Percentiles rank a stretch among this genome's conserved stretches.
Evolutionary conservation across 2,329 filamentous ascomycete species (phyloP).

Genomic region (Trichoderma simmonsii): DNA sequence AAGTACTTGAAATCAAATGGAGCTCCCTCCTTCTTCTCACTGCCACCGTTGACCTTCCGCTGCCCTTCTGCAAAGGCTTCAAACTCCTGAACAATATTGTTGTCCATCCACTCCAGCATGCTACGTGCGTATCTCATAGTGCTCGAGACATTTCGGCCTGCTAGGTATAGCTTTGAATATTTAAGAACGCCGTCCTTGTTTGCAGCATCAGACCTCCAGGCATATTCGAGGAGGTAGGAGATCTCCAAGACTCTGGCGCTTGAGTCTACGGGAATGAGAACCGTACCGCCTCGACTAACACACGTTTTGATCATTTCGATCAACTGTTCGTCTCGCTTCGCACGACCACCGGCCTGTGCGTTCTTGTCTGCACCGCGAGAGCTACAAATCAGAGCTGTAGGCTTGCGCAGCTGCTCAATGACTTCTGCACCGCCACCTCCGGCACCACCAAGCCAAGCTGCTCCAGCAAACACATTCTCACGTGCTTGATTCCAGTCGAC

Average conservation of each 20-base stretch:
- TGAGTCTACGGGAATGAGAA: slow-evolving; percentile 90
- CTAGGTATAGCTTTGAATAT: slow-evolving; percentile 69
- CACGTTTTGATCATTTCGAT: slow-evolving; percentile 78
- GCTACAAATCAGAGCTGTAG: slow-evolving; percentile 90
- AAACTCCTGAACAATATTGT: slow-evolving; percentile 88
- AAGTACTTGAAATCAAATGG: slow-evolving; percentile 91
- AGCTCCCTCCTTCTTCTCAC: slow-evolving; percentile 56
- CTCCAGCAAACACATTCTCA: slow-evolving; percentile 90
- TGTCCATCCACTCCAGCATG: slow-evolving; percentile 99
- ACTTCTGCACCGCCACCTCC: slow-evolving; percentile 82
- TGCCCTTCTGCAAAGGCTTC: slow-evolving; percentile 64
- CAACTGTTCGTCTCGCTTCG: slow-evolving; percentile 80
- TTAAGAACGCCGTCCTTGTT: slow-evolving; percentile 51
- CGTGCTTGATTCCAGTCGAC: slow-evolving; percentile 98
- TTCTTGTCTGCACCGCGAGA: slow-evolving; percentile 73
- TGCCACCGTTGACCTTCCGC: slow-evolving; percentile 44
- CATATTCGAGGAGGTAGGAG: slow-evolving; percentile 86
- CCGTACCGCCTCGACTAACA: slow-evolving; percentile 78
- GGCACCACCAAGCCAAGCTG: slow-evolving; percentile 85
- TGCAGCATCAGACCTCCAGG: slow-evolving; percentile 69
- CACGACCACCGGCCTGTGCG: slow-evolving; percentile 67
- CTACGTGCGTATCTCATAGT: slow-evolving; percentile 89
- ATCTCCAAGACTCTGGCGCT: slow-evolving; percentile 92
- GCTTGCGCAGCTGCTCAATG: slow-evolving; percentile 87
- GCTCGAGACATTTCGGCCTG: slow-evolving; percentile 79